Percentiles rank a stretch among this genome's conserved stretches.
Evolutionary conservation across 495 filamentous ascomycete genomes (phyloP).

Genomic region (Trichoderma parareesei): DNA sequence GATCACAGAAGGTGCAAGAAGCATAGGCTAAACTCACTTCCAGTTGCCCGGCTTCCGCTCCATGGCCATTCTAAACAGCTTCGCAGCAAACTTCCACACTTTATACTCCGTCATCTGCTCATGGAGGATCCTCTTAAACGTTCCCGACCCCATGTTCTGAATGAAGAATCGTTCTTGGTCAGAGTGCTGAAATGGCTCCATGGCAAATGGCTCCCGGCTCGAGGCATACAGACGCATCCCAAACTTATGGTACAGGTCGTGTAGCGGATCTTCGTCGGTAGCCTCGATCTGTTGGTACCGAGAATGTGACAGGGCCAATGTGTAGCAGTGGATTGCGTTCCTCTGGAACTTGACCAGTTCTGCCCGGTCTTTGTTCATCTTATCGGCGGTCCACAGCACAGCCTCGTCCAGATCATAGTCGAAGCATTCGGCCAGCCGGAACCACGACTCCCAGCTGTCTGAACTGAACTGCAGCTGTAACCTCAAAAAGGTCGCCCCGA

Average conservation of each 20-base stretch:
- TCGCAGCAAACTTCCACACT: conserved; percentile 78
- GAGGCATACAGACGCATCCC: conserved; percentile 84
- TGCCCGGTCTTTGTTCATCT: conserved; percentile 74
- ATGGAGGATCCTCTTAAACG: conserved; percentile 68
- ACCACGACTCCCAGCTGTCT: conserved; percentile 94
- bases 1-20: too few species aligned
- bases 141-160: conserved; percentile 53
- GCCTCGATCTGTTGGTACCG: conserved; percentile 44
- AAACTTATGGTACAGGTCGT: conserved; percentile 84
- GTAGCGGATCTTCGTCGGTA: conserved; percentile 57
- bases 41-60: conserved; percentile 69
- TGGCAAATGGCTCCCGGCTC: conserved; percentile 83
- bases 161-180: conserved; percentile 75
- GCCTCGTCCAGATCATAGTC: conserved; percentile 87
- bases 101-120: conserved; percentile 63
- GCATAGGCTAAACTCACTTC: conserved; percentile 48
- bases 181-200: conserved; percentile 68
- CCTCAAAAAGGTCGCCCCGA: conserved; percentile 71
- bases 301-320: conserved; percentile 71
- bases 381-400: conserved; percentile 91
- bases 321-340: conserved; percentile 83
- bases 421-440: conserved; percentile 83
- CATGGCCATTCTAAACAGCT: conserved; percentile 70
- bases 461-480: conserved; percentile 79
- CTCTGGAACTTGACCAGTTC: conserved; percentile 73